Evolutionary conservation across 257 asterid species (phyloP).

Genomic region (Nicotiana noctiflora): DNA sequence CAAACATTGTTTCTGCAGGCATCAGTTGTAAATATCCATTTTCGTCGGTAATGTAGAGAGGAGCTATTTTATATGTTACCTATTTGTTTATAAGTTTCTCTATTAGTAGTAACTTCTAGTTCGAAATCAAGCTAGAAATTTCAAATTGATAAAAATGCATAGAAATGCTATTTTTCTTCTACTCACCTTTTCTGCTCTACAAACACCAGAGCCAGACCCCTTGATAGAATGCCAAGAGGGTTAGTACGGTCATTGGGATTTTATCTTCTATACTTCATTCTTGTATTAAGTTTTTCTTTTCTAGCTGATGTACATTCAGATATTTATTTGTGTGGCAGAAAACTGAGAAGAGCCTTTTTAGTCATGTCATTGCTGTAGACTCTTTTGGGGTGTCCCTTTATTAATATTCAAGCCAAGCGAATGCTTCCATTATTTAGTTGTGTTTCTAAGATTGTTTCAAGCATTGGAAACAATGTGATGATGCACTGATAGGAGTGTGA

Average conservation of each 20-base stretch:
- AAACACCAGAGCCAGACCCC: not conserved
- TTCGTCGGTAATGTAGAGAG: conserved; percentile 47
- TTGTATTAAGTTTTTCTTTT: not conserved
- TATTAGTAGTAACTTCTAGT: not conserved
- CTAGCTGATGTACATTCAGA: not conserved
- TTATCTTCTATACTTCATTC: not conserved
- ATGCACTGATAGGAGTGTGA: not conserved
- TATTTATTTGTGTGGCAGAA: no score
- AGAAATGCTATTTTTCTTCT: not conserved
- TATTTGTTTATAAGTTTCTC: not conserved
- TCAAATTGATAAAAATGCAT: not conserved
- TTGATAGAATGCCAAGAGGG: not conserved
- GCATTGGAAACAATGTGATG: not conserved
- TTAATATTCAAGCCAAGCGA: no score
- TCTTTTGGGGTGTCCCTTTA: no score
- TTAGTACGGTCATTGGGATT: not conserved
- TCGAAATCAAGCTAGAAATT: not conserved
- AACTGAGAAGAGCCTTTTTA: not conserved
- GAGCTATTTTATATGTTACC: not conserved
- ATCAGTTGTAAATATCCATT: conserved; percentile 91
- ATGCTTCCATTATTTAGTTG: not conserved
- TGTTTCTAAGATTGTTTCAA: not conserved
- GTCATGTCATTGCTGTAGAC: not conserved
- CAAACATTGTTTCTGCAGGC: conserved; percentile 84
- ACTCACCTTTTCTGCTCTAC: not conserved